phyloP scores from a whole-genome alignment of 768 basidiomycete genomes.

The Vararia minispora region DNA sequence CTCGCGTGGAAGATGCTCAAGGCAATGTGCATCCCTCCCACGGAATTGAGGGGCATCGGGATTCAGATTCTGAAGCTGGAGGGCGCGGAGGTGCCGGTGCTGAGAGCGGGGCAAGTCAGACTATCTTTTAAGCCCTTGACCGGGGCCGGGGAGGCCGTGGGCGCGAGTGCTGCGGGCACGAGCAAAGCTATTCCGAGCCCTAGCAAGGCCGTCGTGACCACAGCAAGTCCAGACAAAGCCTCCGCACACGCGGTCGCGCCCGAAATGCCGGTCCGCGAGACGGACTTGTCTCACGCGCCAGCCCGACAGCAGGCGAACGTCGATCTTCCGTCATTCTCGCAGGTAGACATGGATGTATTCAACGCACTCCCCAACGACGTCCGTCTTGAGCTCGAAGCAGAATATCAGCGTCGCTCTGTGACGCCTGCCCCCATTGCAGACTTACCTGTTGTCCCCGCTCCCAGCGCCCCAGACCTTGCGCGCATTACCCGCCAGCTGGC shows the following conservation, averaged over 20 bases:
- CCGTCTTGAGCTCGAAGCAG: slow-evolving; percentile 53
- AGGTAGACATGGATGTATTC: slow-evolving; percentile 62
- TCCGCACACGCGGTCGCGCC: too few relatives aligned
- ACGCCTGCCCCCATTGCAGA: slow-evolving; percentile 29
- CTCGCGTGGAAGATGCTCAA: slow-evolving; percentile 69
- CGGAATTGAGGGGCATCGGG: slow-evolving; percentile 84
- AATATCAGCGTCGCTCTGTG: slow-evolving; percentile 50
- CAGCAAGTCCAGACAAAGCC: too few relatives aligned
- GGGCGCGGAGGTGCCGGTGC: slow-evolving; percentile 22
- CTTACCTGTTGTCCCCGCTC: slow-evolving; percentile 3
- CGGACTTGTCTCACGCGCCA: neutral
- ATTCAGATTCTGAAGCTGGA: slow-evolving; percentile 90
- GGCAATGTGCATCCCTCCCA: slow-evolving; percentile 67
- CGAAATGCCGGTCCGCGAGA: neutral
- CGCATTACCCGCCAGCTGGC: slow-evolving; percentile 56
- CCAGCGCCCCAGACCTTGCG: slow-evolving; percentile 27
- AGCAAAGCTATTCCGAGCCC: slow-evolving; percentile 1
- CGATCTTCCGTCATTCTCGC: slow-evolving; percentile 62
- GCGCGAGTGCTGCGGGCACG: slow-evolving; percentile 5
- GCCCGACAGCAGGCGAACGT: too few relatives aligned
- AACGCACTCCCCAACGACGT: slow-evolving; percentile 62
- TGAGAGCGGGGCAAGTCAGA: slow-evolving; percentile 43
- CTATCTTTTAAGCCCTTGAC: slow-evolving; percentile 41
- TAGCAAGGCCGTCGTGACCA: neutral
- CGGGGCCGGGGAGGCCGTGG: slow-evolving; percentile 5